Evolutionary conservation across 1,284 basidiomycete genomes (phyloP).

Genomic region (Fomitopsis betulina): DNA sequence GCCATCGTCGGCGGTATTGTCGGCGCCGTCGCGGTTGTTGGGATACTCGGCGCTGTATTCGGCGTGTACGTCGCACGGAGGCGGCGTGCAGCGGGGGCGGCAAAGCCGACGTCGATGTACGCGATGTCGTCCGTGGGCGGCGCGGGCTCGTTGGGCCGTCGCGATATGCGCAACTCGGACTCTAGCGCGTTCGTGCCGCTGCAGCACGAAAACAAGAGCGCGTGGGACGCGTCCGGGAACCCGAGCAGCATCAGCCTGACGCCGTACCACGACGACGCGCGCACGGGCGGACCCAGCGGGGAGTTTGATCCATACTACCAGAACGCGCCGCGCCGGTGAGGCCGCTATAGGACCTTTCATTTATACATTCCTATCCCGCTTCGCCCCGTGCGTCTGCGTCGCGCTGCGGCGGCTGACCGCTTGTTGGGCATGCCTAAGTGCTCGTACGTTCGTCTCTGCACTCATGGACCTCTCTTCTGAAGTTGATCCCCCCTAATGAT

Average conservation of each 20-base stretch:
- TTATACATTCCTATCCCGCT: neutral
- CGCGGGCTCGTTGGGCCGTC: slow-evolving; percentile 21
- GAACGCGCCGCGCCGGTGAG: slow-evolving; percentile 16
- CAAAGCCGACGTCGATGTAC: slow-evolving; percentile 25
- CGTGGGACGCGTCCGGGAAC: slow-evolving; percentile 35
- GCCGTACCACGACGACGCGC: slow-evolving; percentile 41
- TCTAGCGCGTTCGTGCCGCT: slow-evolving; percentile 57
- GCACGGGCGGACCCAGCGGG: slow-evolving; percentile 16
- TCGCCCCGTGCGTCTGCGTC: neutral
- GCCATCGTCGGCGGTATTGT: slow-evolving; percentile 47
- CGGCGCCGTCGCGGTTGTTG: slow-evolving; percentile 45
- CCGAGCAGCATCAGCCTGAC: slow-evolving; percentile 38
- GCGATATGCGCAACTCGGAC: slow-evolving; percentile 39
- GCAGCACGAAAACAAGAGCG: slow-evolving; percentile 48
- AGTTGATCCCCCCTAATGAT: neutral
- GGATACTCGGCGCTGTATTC: slow-evolving; percentile 42
- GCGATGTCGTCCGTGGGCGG: slow-evolving; percentile 32
- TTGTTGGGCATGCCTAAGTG: slow-evolving; percentile 5
- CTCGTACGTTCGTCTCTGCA: neutral
- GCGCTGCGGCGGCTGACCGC: neutral
- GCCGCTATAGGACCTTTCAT: slow-evolving; percentile 6
- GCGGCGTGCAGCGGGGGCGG: slow-evolving; percentile 34
- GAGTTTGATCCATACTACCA: slow-evolving; percentile 29
- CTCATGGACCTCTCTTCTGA: neutral
- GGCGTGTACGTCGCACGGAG: slow-evolving; percentile 44